phyloP scores from a whole-genome alignment of 768 basidiomycete species.

The Xerocomellus amylosporus region DNA sequence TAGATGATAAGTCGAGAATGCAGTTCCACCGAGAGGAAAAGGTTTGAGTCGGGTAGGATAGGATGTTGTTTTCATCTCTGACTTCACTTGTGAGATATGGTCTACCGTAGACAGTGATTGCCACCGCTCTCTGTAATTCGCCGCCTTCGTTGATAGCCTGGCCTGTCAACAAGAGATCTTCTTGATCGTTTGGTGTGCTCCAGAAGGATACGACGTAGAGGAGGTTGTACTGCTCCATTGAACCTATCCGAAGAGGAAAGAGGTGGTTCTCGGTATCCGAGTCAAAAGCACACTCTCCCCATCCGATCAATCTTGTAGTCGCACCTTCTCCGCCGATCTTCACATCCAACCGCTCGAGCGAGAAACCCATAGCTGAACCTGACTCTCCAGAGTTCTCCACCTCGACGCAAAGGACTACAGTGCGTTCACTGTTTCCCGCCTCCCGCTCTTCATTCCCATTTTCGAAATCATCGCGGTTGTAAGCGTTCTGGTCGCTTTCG shows the following conservation, averaged over 20 bases:
- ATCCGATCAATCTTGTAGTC: constrained; percentile 46
- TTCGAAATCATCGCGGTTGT: constrained; percentile 37
- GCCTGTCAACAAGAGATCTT: constrained; percentile 34
- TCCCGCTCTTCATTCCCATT: constrained; percentile 48
- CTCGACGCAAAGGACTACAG: constrained; percentile 88
- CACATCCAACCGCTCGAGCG: constrained; percentile 74
- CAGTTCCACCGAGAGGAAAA: constrained; percentile 93
- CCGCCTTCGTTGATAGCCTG: constrained; percentile 30
- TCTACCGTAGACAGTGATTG: constrained; percentile 74
- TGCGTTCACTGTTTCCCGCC: constrained; percentile 77
- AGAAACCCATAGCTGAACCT: constrained; percentile 59
- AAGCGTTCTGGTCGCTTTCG: constrained; percentile 32
- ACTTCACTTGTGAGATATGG: constrained; percentile 47
- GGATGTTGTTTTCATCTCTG: constrained; percentile 13
- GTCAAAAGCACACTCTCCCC: constrained; percentile 40
- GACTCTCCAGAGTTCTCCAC: constrained; percentile 79
- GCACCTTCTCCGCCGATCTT: constrained; percentile 71
- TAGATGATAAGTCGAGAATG: constrained; percentile 68
- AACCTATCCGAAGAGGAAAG: constrained; percentile 72
- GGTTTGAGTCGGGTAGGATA: constrained; percentile 60
- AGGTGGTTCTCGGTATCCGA: constrained; percentile 39
- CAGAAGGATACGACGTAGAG: constrained; percentile 87
- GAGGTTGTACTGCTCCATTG: constrained; percentile 81
- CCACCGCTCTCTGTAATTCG: constrained; percentile 72
- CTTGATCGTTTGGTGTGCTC: constrained; percentile 56